Base-by-base conservation (phyloP, 495 filamentous ascomycete species). In the Neurospora sp. region DNA sequence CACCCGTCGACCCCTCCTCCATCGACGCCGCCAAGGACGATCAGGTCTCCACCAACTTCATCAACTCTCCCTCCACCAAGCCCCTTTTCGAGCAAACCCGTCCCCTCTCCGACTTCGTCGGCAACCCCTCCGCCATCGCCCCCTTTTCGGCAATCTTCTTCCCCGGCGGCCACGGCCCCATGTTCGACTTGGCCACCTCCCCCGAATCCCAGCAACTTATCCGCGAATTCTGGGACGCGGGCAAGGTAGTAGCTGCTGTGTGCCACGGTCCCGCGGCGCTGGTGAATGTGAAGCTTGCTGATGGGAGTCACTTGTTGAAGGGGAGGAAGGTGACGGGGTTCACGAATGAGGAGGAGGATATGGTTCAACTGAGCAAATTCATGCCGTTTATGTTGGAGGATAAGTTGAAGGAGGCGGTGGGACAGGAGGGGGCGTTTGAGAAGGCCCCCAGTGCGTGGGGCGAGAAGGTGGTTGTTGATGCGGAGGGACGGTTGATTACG, bases 151-250 rank as follows among this genome's bases (percentile, higher is more conserved):
- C 89, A 35, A 80, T 94, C 61, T 92, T 90, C 79, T 92, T 87
- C 79, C 90, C 92, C 14, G 92, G 92, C 75, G 92, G 92, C 35
- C 90, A 93, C 80, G 92, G 91, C n/a, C 91, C 92, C 73, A 91
- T 93, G 90, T 93, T 88, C 79, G 91, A 93, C 74, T 84, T 93
- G 1, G 82, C 84, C 37, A 76, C 73, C 11, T 85, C 89, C 78
- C 46, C 78, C 1, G 80, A 79, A 39, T 89, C 86, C 27, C 83
- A 89, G 70, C 77, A 83, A 4, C 78, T 93, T 0, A 88, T 90
- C 75, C 79, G 83, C 71, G 84, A 91, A 76, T 93, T 94, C 79
- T 86, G 83, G 3, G 80, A 77, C 0, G 83, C 86, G 37, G 88
- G 87, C 22, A 92, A 92, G 76, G 82, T 88, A 39, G 86, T 93